Percentiles rank a stretch among this genome's conserved stretches.
These are phyloP conservation scores for Stagonosporopsis cucurbitacearum DNA, from an alignment of 2,329 filamentous ascomycete species.

Conservation along the genomic window DNA sequence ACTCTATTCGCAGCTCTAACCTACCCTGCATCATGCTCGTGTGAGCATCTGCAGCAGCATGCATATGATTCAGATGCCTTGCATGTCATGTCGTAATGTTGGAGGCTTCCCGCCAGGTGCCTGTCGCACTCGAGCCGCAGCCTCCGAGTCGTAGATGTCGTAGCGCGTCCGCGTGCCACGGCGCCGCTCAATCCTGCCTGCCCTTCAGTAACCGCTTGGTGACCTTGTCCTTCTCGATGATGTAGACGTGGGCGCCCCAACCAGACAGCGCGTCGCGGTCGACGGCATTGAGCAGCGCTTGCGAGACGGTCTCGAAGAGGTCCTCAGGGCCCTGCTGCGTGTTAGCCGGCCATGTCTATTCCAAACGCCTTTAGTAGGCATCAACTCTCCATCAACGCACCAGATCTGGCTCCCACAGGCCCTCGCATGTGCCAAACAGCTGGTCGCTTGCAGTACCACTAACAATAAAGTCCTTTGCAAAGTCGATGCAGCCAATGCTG, in stretches of 20 bases:
- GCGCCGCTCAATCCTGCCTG: constrained; percentile 73
- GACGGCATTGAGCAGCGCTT: constrained; percentile 92
- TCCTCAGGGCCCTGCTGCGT: constrained; percentile 77
- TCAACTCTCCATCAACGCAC: constrained; percentile 56
- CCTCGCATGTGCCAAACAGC: constrained; percentile 98
- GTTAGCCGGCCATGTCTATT: constrained; percentile 13
- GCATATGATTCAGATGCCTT: constrained; percentile 25
- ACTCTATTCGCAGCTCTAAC: constrained; percentile 10
- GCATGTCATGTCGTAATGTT: constrained; percentile 20
- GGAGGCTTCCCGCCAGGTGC: constrained; percentile 11
- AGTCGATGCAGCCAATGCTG: constrained; percentile 99
- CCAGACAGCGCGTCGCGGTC: constrained; percentile 96
- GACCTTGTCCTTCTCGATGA: constrained; percentile 99
- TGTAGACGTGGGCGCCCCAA: constrained; percentile 98
- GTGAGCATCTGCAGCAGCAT: background rate
- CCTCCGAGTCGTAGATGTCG: constrained; percentile 19
- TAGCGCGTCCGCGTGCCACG: constrained; percentile 21
- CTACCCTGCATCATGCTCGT: constrained; percentile 8
- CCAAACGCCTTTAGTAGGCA: too few relatives aligned
- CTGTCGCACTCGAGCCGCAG: background rate
- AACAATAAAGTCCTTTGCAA: constrained; percentile 99
- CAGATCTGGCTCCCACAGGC: constrained; percentile 96
- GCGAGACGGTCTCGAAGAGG: constrained; percentile 97
- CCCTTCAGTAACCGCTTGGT: constrained; percentile 98
- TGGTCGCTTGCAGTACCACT: constrained; percentile 95